Percentiles rank a stretch among this genome's conserved stretches.
Evolutionary conservation across 345 rosid species (phyloP).

Genomic region (Hibiscus syriacus): DNA sequence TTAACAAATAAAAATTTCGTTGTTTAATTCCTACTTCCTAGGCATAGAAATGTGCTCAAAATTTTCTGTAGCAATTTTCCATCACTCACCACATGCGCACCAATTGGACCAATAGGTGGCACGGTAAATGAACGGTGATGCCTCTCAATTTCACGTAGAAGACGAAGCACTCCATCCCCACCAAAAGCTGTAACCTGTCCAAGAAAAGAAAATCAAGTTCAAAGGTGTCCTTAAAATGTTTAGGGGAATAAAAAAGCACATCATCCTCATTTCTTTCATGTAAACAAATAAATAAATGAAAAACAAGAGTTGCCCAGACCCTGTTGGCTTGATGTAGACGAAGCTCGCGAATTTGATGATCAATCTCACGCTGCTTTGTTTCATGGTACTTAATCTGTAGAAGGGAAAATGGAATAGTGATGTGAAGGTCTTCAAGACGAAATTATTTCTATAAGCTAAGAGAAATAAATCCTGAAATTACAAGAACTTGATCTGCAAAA

Average conservation of each 20-base stretch:
- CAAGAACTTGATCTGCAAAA: neutral
- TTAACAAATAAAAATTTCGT: neutral
- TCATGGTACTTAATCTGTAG: constrained; percentile 49
- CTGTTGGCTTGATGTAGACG: constrained; percentile 57
- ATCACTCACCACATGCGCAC: constrained; percentile 79
- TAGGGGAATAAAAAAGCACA: neutral
- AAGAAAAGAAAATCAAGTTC: constrained; percentile 2
- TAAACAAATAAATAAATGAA: constrained; percentile 8
- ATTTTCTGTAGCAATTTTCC: neutral
- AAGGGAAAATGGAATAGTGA: constrained; percentile 9
- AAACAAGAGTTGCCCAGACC: constrained; percentile 37
- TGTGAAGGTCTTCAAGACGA: neutral
- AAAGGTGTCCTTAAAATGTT: neutral
- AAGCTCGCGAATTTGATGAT: constrained; percentile 39
- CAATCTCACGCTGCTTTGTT: constrained; percentile 30
- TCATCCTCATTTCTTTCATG: neutral
- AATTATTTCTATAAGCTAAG: neutral
- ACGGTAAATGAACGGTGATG: constrained; percentile 41
- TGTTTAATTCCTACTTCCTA: neutral
- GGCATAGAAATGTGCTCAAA: neutral
- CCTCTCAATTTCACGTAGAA: constrained; percentile 69
- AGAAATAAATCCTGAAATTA: neutral
- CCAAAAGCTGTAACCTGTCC: constrained; percentile 93
- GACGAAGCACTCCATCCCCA: constrained; percentile 70
- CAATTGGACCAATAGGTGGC: constrained; percentile 97